Conservation (phyloP, 192 early-diverging fungal species). For the Podila minutissima region DNA sequence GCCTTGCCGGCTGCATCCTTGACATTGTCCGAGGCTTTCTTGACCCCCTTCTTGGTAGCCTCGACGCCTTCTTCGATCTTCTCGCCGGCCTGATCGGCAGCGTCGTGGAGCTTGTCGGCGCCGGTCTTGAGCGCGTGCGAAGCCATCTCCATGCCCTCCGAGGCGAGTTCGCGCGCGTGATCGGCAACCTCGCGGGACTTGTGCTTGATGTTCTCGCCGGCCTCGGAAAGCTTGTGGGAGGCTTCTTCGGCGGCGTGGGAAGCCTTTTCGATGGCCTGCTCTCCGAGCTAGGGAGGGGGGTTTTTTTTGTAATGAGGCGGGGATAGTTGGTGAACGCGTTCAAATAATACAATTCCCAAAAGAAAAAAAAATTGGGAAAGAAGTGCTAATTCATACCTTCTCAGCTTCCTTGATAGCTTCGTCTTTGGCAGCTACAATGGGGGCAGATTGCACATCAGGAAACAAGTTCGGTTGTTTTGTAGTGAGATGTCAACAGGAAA, state of each 20-base stretch:
- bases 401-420: constrained; percentile 43
- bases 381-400: constrained; percentile 11
- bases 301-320: neutral
- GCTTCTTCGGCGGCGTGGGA: constrained; percentile 16
- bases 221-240: constrained; percentile 7
- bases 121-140: constrained; percentile 20
- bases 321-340: neutral
- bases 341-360: too few species aligned
- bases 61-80: constrained; percentile 21
- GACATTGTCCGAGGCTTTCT: constrained; percentile 4
- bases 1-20: neutral
- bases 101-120: constrained; percentile 11
- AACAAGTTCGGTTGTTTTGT: neutral
- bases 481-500: neutral
- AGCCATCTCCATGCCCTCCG: constrained; percentile 34
- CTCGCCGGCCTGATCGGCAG: neutral
- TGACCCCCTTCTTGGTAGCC: constrained; percentile 8
- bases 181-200: constrained; percentile 33
- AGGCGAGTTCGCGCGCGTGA: constrained; percentile 26
- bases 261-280: constrained; percentile 33
- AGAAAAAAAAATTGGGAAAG: neutral
- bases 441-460: neutral
- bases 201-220: constrained; percentile 19
- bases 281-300: constrained; percentile 15
- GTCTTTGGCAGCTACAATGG: constrained; percentile 15